phyloP scores from a whole-genome alignment of 371 early-diverging fungal genomes.

The Apophysomyces elegans region DNA sequence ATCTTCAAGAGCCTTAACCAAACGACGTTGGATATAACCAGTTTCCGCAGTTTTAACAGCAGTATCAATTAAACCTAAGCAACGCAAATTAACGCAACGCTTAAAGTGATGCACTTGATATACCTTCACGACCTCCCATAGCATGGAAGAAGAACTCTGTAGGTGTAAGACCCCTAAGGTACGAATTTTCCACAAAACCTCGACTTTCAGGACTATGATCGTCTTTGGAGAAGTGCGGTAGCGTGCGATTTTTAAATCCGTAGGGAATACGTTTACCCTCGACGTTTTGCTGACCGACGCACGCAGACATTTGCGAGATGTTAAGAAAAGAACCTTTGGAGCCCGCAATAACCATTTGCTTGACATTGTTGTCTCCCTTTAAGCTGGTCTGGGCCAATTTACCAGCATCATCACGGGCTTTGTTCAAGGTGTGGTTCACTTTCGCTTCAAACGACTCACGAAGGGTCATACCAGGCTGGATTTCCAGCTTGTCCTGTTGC shows the following conservation, averaged over 20 bases:
- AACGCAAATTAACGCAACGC: constrained; percentile 4
- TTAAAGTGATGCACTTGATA: not conserved
- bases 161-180: constrained; percentile 97
- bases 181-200: constrained; percentile 99
- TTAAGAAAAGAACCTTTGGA: constrained; percentile 99
- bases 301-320: constrained; percentile 99
- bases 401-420: constrained; percentile 97
- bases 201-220: constrained; percentile 97
- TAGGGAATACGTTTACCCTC: constrained; percentile 99
- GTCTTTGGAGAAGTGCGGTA: constrained; percentile 99
- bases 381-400: constrained; percentile 89
- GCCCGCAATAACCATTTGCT: constrained; percentile 99
- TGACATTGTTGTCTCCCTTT: constrained; percentile 96
- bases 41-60: constrained; percentile 99
- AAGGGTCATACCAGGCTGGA: constrained; percentile 97
- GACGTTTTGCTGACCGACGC: constrained; percentile 99
- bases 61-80: constrained; percentile 89
- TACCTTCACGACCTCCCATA: constrained; percentile 99
- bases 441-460: constrained; percentile 96
- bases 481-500: constrained; percentile 86
- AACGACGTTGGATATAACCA: constrained; percentile 99
- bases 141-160: constrained; percentile 99
- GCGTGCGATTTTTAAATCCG: constrained; percentile 95
- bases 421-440: constrained; percentile 93
- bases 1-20: constrained; percentile 99